phyloP scores from a whole-genome alignment of 495 filamentous ascomycete genomes.

The Aspergillus funiculosus region DNA sequence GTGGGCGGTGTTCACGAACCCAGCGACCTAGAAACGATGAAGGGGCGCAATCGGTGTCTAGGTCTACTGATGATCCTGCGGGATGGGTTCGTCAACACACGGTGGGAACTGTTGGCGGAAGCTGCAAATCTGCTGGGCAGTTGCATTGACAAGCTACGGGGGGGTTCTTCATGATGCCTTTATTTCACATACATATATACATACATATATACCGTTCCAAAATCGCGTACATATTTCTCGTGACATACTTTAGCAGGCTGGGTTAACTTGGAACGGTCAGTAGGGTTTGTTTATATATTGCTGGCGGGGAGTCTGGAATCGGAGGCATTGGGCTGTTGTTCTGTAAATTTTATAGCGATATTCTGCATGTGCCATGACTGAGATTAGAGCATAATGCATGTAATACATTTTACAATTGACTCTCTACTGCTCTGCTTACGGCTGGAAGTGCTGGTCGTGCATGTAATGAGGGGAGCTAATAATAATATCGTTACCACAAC shows the following conservation, averaged over 20 bases:
- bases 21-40: slow-evolving; percentile 69
- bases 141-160: slow-evolving; percentile 59
- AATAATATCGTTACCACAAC: slow-evolving; percentile 15
- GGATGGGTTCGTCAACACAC: slow-evolving; percentile 70
- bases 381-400: neutral
- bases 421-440: no score
- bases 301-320: no score
- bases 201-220: no score
- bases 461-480: slow-evolving; percentile 1
- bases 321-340: no score
- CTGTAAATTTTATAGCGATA: no score
- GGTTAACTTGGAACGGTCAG: no score
- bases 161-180: neutral
- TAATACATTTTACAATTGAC: neutral
- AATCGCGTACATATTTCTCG: no score
- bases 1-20: slow-evolving; percentile 73
- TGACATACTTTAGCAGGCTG: no score
- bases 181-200: neutral
- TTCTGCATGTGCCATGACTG: slow-evolving; percentile 2
- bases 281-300: neutral
- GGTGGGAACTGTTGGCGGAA: slow-evolving; percentile 90
- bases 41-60: slow-evolving; percentile 74
- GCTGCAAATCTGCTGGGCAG: slow-evolving; percentile 73
- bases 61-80: slow-evolving; percentile 78
- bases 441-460: no score